Percentiles rank a stretch among this genome's conserved stretches.
These are phyloP conservation scores for Lentinus tigrinus DNA, from an alignment of 768 basidiomycete genomes.

Conservation along the genomic window DNA sequence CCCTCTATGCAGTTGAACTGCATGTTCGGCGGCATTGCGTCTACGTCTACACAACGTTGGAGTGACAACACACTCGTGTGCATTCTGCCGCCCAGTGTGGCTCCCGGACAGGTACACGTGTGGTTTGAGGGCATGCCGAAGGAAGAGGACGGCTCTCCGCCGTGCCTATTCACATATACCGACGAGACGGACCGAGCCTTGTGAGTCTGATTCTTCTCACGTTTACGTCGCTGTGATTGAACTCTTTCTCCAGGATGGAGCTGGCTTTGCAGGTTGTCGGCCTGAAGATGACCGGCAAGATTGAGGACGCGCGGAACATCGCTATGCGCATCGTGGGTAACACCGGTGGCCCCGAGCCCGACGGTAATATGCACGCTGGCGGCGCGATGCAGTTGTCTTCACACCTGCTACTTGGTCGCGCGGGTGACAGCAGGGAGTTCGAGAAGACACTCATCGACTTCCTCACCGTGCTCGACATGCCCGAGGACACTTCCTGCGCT, in stretches of 20 bases:
- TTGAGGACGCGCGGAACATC: conserved; percentile 90
- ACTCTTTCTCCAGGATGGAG: conserved; percentile 75
- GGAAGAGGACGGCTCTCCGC: conserved; percentile 51
- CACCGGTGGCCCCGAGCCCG: conserved; percentile 52
- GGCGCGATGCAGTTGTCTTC: conserved; percentile 55
- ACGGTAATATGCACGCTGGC: conserved; percentile 20
- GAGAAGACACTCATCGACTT: conserved; percentile 76
- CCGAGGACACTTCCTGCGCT: conserved; percentile 46
- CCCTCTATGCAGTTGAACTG: conserved; percentile 68
- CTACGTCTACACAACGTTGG: conserved; percentile 87
- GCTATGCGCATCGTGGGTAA: conserved; percentile 90
- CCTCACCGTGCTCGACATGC: conserved; percentile 72
- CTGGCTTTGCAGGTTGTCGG: conserved; percentile 94
- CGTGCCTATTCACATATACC: conserved; percentile 82
- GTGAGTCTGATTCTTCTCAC: conserved; percentile 45
- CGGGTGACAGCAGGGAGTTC: conserved; percentile 59
- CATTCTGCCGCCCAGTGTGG: conserved; percentile 77
- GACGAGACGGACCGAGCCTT: conserved; percentile 88
- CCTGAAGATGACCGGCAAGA: conserved; percentile 93
- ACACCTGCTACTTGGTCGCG: conserved; percentile 53
- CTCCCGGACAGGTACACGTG: conserved; percentile 85
- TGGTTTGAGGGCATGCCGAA: conserved; percentile 80
- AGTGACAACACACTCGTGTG: conserved; percentile 93
- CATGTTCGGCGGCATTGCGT: conserved; percentile 79
- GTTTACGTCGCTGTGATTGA: background rate